Base-by-base conservation (phyloP, 2,329 filamentous ascomycete genomes). In the Cladophialophora exuberans region DNA sequence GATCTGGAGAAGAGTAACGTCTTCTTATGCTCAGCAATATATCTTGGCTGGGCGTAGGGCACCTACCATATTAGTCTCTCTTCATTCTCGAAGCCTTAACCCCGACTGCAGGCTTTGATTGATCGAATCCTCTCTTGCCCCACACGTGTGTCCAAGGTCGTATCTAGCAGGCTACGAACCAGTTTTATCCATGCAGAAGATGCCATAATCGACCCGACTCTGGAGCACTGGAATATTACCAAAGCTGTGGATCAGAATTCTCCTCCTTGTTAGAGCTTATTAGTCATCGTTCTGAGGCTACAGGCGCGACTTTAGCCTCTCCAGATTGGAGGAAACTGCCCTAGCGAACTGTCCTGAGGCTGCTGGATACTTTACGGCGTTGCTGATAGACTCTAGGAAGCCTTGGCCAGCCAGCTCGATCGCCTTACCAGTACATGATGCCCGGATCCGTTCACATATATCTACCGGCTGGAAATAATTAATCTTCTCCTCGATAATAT, bases 261-360 rank as follows among this genome's bases (percentile, higher is more conserved):
- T 18, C 33, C 22, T 20, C 10, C 35, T n/a, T n/a, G 46, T 22
- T 36, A 49, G 35, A 35, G 23, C 13, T 15, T 15, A 25, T 49
- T 49, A 49, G 46, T 49, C 46, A 49, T 49, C n/a, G 20, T 18
- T 49, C n/a, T 49, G 33, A 23, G 33, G 46, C 9, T 42, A 39
- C 30, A 25, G 13, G 13, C 11, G 30, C 18, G 23, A 31, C 2
- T 25, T 20, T 15, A 22, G 25, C 11, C 9, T 11, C 23, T 13
- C 17, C 20, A 49, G 31, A 49, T 49, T 49, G 46, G 46, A 49
- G 46, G 46, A 49, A 49, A 49, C 15, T 39, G 46, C n/a, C 46
- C 46, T 36, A 9, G 46, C 23, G 10, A 18, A 33, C 25, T 28
- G 20, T 25, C 17, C 20, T 49, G 35, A 38, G 23, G 46, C 22